phyloP scores from a whole-genome alignment of 768 basidiomycete genomes.

The Trametes maxima region DNA sequence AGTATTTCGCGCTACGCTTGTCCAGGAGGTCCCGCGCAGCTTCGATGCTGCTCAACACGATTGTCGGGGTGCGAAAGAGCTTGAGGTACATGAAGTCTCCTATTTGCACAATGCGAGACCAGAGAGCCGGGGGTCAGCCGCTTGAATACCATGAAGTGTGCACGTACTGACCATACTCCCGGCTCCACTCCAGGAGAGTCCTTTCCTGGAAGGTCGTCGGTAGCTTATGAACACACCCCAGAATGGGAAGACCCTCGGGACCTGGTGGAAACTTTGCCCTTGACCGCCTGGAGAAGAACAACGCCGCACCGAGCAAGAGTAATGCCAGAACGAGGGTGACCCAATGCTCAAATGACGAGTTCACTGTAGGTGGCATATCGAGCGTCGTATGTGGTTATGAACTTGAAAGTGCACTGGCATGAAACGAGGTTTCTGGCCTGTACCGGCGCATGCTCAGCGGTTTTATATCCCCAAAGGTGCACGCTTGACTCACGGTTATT shows the following conservation, averaged over 20 bases:
- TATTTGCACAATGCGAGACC: neutral
- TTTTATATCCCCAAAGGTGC: too few relatives aligned
- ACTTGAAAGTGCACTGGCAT: too few relatives aligned
- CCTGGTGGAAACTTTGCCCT: conserved; percentile 21
- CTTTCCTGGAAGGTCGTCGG: conserved; percentile 8
- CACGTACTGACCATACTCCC: conserved; percentile 16
- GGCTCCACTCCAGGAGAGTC: conserved; percentile 16
- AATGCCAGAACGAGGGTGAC: neutral
- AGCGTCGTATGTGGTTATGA: too few relatives aligned
- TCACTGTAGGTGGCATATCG: too few relatives aligned
- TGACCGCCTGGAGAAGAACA: neutral
- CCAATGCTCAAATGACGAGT: too few relatives aligned
- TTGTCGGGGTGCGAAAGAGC: conserved; percentile 22
- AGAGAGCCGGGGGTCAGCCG: neutral
- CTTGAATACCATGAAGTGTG: neutral
- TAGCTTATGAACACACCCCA: conserved; percentile 23
- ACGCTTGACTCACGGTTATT: too few relatives aligned
- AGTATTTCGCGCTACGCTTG: conserved; percentile 32
- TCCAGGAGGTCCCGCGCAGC: conserved; percentile 33
- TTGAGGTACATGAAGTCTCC: conserved; percentile 22
- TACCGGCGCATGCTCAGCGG: too few relatives aligned
- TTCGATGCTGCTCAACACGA: conserved; percentile 31
- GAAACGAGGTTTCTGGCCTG: too few relatives aligned
- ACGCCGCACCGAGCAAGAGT: neutral
- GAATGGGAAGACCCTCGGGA: conserved; percentile 17